phyloP scores from a whole-genome alignment of 306 rosid species.

The Gleditsia sinensis region DNA sequence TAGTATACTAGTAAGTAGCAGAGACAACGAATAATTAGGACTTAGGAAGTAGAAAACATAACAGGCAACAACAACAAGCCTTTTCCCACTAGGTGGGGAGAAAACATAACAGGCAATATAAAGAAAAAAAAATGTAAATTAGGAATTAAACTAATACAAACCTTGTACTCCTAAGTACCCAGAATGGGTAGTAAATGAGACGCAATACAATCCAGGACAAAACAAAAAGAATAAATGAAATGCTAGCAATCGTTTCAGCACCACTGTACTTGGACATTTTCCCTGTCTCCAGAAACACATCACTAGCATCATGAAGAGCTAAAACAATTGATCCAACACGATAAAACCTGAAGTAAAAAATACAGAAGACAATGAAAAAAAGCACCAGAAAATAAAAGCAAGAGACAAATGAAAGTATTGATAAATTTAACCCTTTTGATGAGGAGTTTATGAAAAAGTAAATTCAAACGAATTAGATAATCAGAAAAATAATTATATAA shows the following conservation, averaged over 20 bases:
- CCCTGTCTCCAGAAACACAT: conserved; percentile 90
- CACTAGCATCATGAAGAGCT: conserved; percentile 93
- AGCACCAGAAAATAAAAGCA: not conserved
- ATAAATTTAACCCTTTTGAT: conserved; percentile 20
- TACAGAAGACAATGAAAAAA: conserved; percentile 10
- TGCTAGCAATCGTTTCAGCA: conserved; percentile 74
- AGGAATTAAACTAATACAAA: conserved; percentile 38
- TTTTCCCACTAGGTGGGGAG: too few relatives aligned
- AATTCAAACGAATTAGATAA: conserved; percentile 9
- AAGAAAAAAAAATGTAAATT: not conserved
- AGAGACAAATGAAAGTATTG: conserved; percentile 1
- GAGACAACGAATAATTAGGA: not conserved
- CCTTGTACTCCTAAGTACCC: conserved; percentile 97
- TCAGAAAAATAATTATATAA: not conserved
- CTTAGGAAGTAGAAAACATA: conserved; percentile 3
- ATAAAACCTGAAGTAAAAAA: conserved; percentile 68
- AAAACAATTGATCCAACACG: conserved; percentile 92
- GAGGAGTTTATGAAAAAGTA: conserved; percentile 9
- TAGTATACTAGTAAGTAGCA: not conserved
- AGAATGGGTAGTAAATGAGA: conserved; percentile 82
- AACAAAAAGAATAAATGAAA: conserved; percentile 80
- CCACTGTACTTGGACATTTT: conserved; percentile 96
- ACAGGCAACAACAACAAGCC: too few relatives aligned
- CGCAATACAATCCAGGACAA: conserved; percentile 79
- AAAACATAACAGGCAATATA: conserved; percentile 9